Percentiles rank a stretch among this genome's conserved stretches.
Evolutionary conservation across 495 filamentous ascomycete species (phyloP).

Genomic region (Aspergillus incahuasiensis): DNA sequence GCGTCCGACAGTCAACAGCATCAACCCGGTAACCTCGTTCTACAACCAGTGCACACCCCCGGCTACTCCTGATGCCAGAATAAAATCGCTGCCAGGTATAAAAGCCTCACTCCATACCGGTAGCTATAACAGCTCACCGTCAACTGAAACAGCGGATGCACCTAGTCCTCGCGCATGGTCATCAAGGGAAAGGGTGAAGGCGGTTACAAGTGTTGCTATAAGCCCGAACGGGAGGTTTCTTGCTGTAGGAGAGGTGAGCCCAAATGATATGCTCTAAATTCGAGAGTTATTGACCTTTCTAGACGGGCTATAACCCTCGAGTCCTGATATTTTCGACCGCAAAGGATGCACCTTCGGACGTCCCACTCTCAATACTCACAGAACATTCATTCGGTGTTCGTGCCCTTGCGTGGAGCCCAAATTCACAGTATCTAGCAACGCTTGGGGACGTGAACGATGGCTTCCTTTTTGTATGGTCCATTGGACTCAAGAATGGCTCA

Average conservation of each 20-base stretch:
- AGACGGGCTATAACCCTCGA: slow-evolving; percentile 88
- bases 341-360: slow-evolving; percentile 69
- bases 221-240: slow-evolving; percentile 86
- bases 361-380: slow-evolving; percentile 75
- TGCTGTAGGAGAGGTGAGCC: slow-evolving; percentile 78
- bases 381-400: slow-evolving; percentile 90
- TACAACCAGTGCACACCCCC: slow-evolving; percentile 60
- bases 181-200: slow-evolving; percentile 84
- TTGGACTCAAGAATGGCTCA: slow-evolving; percentile 78
- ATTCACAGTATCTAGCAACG: slow-evolving; percentile 82
- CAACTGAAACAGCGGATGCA: slow-evolving; percentile 52
- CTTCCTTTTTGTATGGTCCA: slow-evolving; percentile 86
- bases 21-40: slow-evolving; percentile 51
- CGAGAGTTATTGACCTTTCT: slow-evolving; percentile 12
- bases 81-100: slow-evolving; percentile 29
- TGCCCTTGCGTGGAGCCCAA: slow-evolving; percentile 81
- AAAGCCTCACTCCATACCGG: slow-evolving; percentile 28
- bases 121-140: slow-evolving; percentile 33
- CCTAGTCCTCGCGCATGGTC: slow-evolving; percentile 69
- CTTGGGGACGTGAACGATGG: slow-evolving; percentile 87
- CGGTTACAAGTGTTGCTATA: slow-evolving; percentile 90
- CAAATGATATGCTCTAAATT: not conserved
- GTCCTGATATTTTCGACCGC: slow-evolving; percentile 82
- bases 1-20: slow-evolving; percentile 67
- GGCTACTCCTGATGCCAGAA: slow-evolving; percentile 39